phyloP scores from a whole-genome alignment of 2,329 filamentous ascomycete species.

The Exophiala bonariae region DNA sequence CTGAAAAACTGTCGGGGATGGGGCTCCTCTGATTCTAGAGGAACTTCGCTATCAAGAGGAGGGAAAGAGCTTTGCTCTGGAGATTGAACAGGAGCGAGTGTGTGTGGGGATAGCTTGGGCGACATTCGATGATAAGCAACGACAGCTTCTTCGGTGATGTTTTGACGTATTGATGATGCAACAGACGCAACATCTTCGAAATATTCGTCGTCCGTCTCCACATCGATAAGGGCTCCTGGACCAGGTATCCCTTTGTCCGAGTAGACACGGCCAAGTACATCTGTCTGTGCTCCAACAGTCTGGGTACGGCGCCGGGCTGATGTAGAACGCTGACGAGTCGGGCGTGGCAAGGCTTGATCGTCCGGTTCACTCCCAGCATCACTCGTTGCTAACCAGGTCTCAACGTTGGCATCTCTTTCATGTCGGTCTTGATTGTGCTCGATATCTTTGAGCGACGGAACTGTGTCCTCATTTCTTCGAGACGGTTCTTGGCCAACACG shows the following conservation, averaged over 20 bases:
- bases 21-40: constrained; percentile 34
- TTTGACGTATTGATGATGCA: constrained; percentile 15
- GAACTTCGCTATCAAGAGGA: constrained; percentile 25
- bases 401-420: constrained; percentile 55
- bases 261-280: constrained; percentile 33
- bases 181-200: constrained; percentile 31
- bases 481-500: neutral
- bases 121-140: constrained; percentile 32
- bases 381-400: constrained; percentile 53
- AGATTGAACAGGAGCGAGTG: constrained; percentile 15
- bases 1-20: constrained; percentile 39
- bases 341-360: constrained; percentile 25
- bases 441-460: constrained; percentile 53
- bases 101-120: constrained; percentile 27
- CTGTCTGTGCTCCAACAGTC: constrained; percentile 41
- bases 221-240: constrained; percentile 50
- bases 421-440: constrained; percentile 46
- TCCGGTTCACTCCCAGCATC: constrained; percentile 45
- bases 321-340: constrained; percentile 11
- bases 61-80: constrained; percentile 28
- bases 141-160: constrained; percentile 9
- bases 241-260: constrained; percentile 49
- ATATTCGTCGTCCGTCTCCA: constrained; percentile 38
- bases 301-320: constrained; percentile 19
- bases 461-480: constrained; percentile 43